Evolutionary conservation across 2,329 filamentous ascomycete species (phyloP), one percentile per base, ranked within the genome.

Genomic region (Penicillium sp.): DNA sequence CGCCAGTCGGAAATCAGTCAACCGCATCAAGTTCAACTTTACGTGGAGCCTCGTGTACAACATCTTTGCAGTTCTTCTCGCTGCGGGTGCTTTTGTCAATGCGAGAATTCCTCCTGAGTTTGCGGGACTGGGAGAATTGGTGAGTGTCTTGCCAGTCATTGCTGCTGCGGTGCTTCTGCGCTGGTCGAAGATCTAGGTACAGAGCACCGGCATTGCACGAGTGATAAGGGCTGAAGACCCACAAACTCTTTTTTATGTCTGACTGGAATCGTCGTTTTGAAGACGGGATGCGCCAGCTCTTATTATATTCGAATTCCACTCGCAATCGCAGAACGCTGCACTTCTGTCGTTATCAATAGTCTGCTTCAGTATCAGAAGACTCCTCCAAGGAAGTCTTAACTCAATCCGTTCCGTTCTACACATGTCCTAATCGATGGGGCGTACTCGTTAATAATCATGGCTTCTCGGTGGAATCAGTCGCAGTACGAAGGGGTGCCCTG

Each of bases 91-190:
- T 0, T 88, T 91, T 71, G 86, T 88, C 2, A 78, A 80, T 62
- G 77, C 82, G 1, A 79, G 85, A 53, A 86, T 89, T 68, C 83
- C 85, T 17, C 88, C 89, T 0, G 78, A 83, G 64, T 91, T 83
- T 80, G 89, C 89, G 0, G 90, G 88, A 0, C 69, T 92, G 9
- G 90, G 90, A 0, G 90, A 93, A 78, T 72, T 93, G 35, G 88
- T 91, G 0, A 92, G 90, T 69, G 88, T 93, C 0, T 60, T 91
- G 71, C 90, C 90, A 0, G 89, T 93, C 3, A 83, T 92, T 67
- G 71, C 80, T 6, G 83, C 84, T 47, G 88, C 87, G 0, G 77
- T 86, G 67, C 76, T 74, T 56, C 57, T 77, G 66, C 63, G 71
- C 12, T 73, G 72, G 70, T 59, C 67, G 17, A 71, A 65, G 64